Percentiles rank a stretch among this genome's conserved stretches.
Evolutionary conservation across 805 yeast genomes (phyloP).

Genomic region (Zygotorulaspora florentina): DNA sequence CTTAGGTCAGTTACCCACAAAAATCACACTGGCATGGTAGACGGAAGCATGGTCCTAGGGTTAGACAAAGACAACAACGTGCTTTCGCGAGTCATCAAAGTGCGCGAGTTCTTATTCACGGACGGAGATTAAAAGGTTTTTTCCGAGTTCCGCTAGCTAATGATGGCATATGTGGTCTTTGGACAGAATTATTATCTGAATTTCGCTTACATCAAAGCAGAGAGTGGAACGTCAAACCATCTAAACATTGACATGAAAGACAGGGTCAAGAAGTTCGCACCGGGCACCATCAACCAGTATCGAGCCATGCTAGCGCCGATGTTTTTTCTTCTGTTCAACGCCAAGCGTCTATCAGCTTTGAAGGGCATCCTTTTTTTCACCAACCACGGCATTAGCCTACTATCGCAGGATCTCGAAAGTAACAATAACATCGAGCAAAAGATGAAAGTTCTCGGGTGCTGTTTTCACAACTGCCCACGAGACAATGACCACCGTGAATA

Average conservation of each 20-base stretch:
- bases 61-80: too few relatives aligned
- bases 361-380: background rate
- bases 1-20: too few relatives aligned
- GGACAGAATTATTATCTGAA: background rate
- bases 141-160: background rate
- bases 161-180: background rate
- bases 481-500: background rate
- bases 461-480: background rate
- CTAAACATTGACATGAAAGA: background rate
- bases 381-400: background rate
- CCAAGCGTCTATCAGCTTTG: background rate
- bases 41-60: too few relatives aligned
- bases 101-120: background rate
- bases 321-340: constrained; percentile 1
- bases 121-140: background rate
- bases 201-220: background rate
- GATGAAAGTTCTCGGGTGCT: constrained; percentile 1
- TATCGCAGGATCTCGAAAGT: background rate
- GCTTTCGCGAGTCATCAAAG: background rate
- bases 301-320: background rate
- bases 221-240: background rate
- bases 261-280: background rate
- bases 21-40: too few relatives aligned
- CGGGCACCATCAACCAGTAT: too few relatives aligned
- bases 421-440: background rate